Evolutionary conservation across 2,329 filamentous ascomycete species (phyloP), one percentile per base, ranked within the genome.

Genomic region (Trichophyton schoenleinii): DNA sequence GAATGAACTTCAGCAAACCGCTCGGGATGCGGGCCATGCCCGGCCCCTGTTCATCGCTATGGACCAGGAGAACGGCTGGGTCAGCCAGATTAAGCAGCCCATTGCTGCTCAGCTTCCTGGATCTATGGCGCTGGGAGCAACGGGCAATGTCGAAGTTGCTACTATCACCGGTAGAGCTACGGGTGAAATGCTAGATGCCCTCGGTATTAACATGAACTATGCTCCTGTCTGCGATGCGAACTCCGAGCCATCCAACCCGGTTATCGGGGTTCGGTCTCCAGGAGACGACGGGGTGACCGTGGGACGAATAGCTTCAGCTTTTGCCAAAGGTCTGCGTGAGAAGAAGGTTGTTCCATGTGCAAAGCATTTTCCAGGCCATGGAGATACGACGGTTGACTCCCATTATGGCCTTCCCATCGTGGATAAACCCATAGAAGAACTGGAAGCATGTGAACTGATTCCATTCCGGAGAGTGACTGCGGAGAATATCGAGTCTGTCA

Each of bases 201-300:
- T 75, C 55, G 75, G 76, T 0, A 73, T 78, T 58, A 78, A 78
- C 60, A 77, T 77, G 73, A 76, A 78, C 61, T 78, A 77, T 65
- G 75, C 72, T 2, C 76, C 76, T 1, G 70, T 74, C 53, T 77
- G 75, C 28, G 75, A 78, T 61, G 70, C 77, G 41, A 77, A 77
- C 60, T 76, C 75, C 0, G 74, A 78, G 60, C 74, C 76, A 0
- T 67, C 73, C 49, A 78, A 78, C 58, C 75, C 73, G 1, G 74
- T 77, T 1, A 75, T 78, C 61, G 74, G 75, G 0, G 74, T 77
- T 2, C 70, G 76, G 22, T 77, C 75, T 36, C 70, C 72, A 3
- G 74, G 75, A 0, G 74, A 78, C 63, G 68, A 78, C 46, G 74
- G 44, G 13, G 20, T 25, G 22, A 48, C 7, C 44, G 44, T 48